Percentiles rank a stretch among this genome's conserved stretches.
Conservation (phyloP, 352 stramenopile species). For the Lagenidium giganteum region DNA sequence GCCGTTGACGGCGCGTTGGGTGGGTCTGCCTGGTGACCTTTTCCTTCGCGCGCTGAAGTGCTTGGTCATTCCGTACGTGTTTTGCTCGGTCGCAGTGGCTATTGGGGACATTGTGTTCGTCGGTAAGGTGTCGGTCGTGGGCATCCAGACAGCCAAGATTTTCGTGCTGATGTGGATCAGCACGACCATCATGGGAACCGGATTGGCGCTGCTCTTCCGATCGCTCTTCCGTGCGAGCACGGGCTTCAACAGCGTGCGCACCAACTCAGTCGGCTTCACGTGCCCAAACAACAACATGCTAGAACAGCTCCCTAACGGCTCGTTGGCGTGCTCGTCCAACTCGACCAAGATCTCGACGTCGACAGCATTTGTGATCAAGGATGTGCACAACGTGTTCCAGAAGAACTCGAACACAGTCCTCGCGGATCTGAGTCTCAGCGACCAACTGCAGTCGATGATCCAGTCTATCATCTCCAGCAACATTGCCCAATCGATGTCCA, state of each 20-base stretch:
- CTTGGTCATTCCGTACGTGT: conserved; percentile 77
- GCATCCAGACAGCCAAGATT: conserved; percentile 55
- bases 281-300: conserved; percentile 29
- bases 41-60: conserved; percentile 74
- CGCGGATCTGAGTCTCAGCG: conserved; percentile 42
- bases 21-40: conserved; percentile 66
- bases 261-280: background rate
- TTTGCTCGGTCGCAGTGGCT: conserved; percentile 71
- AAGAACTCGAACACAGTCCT: conserved; percentile 32
- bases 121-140: conserved; percentile 65
- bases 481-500: conserved; percentile 43
- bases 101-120: conserved; percentile 75
- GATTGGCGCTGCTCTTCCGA: conserved; percentile 48
- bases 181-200: conserved; percentile 40
- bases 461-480: conserved; percentile 57
- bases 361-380: conserved; percentile 31
- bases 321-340: conserved; percentile 22
- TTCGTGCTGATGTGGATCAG: conserved; percentile 54
- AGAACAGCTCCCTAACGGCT: conserved; percentile 11
- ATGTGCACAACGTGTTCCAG: conserved; percentile 45
- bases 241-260: conserved; percentile 10
- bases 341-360: conserved; percentile 10
- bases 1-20: conserved; percentile 35
- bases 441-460: conserved; percentile 59
- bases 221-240: conserved; percentile 38